A percentile compares a stretch with the other conserved stretches of the same genome.
Conservation (phyloP, 352 stramenopile genomes). For the Phytopythium ostracodes region DNA sequence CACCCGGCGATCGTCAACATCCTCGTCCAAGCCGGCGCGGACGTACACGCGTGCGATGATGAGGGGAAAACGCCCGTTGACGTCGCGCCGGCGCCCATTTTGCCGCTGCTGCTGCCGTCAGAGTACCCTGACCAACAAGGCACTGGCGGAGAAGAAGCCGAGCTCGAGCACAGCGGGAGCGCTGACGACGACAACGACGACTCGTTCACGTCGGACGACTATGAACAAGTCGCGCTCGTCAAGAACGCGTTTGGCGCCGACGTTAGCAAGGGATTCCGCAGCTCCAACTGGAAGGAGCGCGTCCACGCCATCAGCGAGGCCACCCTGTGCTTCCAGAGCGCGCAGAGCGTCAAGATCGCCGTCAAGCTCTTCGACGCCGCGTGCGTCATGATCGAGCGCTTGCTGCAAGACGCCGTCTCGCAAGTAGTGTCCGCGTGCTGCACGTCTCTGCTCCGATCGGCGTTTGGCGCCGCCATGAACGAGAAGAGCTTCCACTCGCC, state of each 20-base stretch:
- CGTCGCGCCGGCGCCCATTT: conserved; percentile 39
- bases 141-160: conserved; percentile 22
- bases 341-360: conserved; percentile 24
- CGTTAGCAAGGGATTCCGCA: conserved; percentile 42
- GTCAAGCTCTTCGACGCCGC: conserved; percentile 64
- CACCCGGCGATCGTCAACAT: conserved; percentile 60
- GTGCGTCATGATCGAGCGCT: conserved; percentile 52
- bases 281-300: conserved; percentile 58
- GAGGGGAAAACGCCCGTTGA: conserved; percentile 62
- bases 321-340: conserved; percentile 43
- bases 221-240: conserved; percentile 18
- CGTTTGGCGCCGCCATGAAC: conserved; percentile 55
- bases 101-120: conserved; percentile 44
- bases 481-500: conserved; percentile 56
- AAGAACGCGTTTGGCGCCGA: conserved; percentile 49
- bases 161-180: conserved; percentile 12
- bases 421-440: conserved; percentile 65
- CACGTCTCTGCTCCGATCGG: conserved; percentile 51
- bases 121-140: conserved; percentile 25
- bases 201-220: conserved; percentile 22
- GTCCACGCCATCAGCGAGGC: conserved; percentile 53
- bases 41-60: conserved; percentile 57
- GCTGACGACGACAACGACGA: conserved; percentile 33
- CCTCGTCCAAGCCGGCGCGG: conserved; percentile 60
- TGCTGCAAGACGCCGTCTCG: conserved; percentile 52